These are phyloP conservation scores for Rhizopogon salebrosus DNA, from an alignment of 768 basidiomycete genomes.

Conservation along the genomic window DNA sequence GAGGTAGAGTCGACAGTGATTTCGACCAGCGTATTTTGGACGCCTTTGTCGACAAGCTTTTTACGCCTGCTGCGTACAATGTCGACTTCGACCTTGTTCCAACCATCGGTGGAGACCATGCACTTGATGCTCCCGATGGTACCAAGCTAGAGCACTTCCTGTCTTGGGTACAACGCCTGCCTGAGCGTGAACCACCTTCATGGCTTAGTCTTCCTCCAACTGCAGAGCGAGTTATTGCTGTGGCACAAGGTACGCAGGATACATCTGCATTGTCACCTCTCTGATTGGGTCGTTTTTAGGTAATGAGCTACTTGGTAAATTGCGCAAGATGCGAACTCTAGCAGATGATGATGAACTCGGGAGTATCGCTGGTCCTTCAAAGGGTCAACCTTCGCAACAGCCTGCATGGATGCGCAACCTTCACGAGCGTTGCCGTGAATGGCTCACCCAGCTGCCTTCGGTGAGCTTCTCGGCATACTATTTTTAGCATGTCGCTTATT, in stretches of 20 bases:
- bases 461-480: constrained; percentile 36
- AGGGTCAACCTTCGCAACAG: constrained; percentile 64
- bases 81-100: constrained; percentile 89
- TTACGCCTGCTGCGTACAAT: constrained; percentile 86
- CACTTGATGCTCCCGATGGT: constrained; percentile 79
- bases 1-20: constrained; percentile 90
- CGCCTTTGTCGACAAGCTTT: constrained; percentile 87
- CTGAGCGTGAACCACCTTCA: constrained; percentile 89
- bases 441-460: constrained; percentile 71
- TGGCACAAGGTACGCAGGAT: constrained; percentile 71
- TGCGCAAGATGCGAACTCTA: constrained; percentile 90
- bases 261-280: constrained; percentile 1
- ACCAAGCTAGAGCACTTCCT: constrained; percentile 90
- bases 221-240: constrained; percentile 87
- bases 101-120: constrained; percentile 46
- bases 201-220: constrained; percentile 93
- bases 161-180: constrained; percentile 82
- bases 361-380: constrained; percentile 47
- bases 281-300: constrained; percentile 37
- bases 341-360: constrained; percentile 73
- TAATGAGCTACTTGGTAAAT: constrained; percentile 74
- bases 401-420: constrained; percentile 95
- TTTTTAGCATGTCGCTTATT: constrained; percentile 8
- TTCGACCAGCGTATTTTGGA: constrained; percentile 92
- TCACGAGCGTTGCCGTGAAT: constrained; percentile 76